A percentile compares a stretch with the other conserved stretches of the same genome.
Evolutionary conservation across 2,329 filamentous ascomycete genomes (phyloP).

Genomic region (Fusarium brevicatenulatum): DNA sequence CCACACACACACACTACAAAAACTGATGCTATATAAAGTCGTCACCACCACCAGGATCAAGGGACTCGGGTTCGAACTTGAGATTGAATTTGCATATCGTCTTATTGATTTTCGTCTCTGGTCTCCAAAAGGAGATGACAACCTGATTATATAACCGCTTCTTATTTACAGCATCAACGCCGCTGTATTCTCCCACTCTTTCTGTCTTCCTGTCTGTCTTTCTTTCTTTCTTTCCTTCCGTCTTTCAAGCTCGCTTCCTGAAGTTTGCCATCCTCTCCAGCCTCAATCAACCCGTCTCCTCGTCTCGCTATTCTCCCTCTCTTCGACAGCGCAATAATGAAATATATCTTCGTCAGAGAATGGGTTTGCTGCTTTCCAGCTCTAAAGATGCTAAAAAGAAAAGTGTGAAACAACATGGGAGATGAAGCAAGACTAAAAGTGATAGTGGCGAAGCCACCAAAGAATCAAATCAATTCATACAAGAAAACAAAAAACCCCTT

Average conservation of each 20-base stretch:
- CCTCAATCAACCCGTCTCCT: neutral
- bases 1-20: neutral
- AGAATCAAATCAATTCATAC: slow-evolving; percentile 32
- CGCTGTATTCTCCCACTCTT: slow-evolving; percentile 12
- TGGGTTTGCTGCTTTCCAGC: slow-evolving; percentile 44
- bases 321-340: slow-evolving; percentile 32
- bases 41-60: neutral
- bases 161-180: slow-evolving; percentile 36
- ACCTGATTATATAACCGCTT: slow-evolving; percentile 43
- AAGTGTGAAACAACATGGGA: slow-evolving; percentile 37
- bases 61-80: neutral
- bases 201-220: neutral
- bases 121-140: slow-evolving; percentile 43
- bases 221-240: neutral
- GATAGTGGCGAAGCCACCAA: slow-evolving; percentile 37
- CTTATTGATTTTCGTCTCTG: slow-evolving; percentile 40
- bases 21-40: neutral
- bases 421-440: slow-evolving; percentile 36
- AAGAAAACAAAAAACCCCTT: slow-evolving; percentile 32
- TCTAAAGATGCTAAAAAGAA: slow-evolving; percentile 45
- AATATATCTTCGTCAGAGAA: slow-evolving; percentile 43
- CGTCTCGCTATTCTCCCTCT: neutral
- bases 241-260: slow-evolving; percentile 21
- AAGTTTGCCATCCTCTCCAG: neutral
- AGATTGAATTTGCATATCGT: slow-evolving; percentile 30